Percentiles rank a stretch among this genome's conserved stretches.
Conservation (phyloP, 116 monocot genomes). For the Zostera marina region DNA sequence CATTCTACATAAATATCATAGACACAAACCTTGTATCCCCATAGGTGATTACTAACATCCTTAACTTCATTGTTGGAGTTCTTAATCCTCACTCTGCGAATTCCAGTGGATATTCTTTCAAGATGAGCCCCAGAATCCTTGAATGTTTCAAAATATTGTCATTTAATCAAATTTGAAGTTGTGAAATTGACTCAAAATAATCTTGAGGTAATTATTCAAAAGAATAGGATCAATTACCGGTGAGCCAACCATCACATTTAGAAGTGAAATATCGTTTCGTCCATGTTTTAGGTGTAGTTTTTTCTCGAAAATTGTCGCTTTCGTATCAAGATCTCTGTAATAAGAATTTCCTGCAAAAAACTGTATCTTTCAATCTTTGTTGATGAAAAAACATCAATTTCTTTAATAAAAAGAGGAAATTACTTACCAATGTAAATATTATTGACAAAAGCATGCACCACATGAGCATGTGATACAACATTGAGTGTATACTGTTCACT, state of each 20-base stretch:
- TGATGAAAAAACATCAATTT: too few relatives aligned
- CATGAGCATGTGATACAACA: constrained; percentile 47
- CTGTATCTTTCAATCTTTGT: too few relatives aligned
- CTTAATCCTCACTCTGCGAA: constrained; percentile 31
- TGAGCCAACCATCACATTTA: constrained; percentile 82
- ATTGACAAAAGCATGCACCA: constrained; percentile 77
- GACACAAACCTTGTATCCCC: constrained; percentile 56
- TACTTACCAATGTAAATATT: constrained; percentile 44
- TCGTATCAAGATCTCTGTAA: constrained; percentile 25
- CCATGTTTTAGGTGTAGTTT: constrained; percentile 30
- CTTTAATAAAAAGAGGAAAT: not conserved
- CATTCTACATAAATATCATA: constrained; percentile 1
- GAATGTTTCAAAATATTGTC: constrained; percentile 4
- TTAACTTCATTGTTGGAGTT: constrained; percentile 1
- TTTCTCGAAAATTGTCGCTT: constrained; percentile 13
- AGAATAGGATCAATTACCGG: constrained; percentile 31
- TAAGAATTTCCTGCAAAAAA: constrained; percentile 42
- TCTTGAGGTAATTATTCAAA: not conserved
- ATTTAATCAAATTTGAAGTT: not conserved
- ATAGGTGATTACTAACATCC: constrained; percentile 34
- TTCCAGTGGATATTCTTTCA: constrained; percentile 36
- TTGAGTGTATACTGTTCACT: constrained; percentile 22
- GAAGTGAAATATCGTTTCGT: constrained; percentile 54
- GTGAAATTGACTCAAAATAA: not conserved
- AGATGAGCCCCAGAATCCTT: constrained; percentile 70